Percentiles rank a stretch among this genome's conserved stretches.
Conservation (phyloP, 495 filamentous ascomycete species). For the Rhypophila decipiens region DNA sequence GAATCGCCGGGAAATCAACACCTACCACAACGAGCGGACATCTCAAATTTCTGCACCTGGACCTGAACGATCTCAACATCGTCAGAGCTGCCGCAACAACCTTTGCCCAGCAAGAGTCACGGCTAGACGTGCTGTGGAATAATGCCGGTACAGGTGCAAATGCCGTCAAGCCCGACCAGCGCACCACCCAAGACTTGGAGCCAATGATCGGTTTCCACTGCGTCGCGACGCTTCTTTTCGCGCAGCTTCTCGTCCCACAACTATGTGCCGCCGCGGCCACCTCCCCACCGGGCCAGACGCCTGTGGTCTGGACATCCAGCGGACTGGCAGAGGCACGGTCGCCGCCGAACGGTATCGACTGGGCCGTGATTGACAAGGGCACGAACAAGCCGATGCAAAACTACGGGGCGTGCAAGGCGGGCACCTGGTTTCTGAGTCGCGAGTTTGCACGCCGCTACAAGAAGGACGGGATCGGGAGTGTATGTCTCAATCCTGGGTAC, state of each 20-base stretch:
- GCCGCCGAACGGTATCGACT: slow-evolving; percentile 20
- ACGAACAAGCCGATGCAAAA: not conserved
- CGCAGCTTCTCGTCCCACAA: slow-evolving; percentile 35
- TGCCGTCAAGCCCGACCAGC: slow-evolving; percentile 12
- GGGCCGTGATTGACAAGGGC: slow-evolving; percentile 28
- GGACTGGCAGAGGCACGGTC: slow-evolving; percentile 13
- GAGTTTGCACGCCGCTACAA: slow-evolving; percentile 30
- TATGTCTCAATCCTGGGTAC: slow-evolving; percentile 38
- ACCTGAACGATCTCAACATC: slow-evolving; percentile 15
- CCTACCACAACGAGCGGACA: not conserved
- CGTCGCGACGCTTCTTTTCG: slow-evolving; percentile 18
- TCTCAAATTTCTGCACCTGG: slow-evolving; percentile 19
- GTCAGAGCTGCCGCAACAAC: slow-evolving; percentile 9
- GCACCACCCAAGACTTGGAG: slow-evolving; percentile 30
- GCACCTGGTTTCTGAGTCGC: slow-evolving; percentile 30
- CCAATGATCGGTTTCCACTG: slow-evolving; percentile 30
- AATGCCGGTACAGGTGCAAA: slow-evolving; percentile 31
- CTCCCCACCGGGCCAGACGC: slow-evolving; percentile 22
- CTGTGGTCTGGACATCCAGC: slow-evolving; percentile 38
- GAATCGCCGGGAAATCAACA: not conserved
- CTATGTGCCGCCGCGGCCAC: slow-evolving; percentile 29
- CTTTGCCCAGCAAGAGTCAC: slow-evolving; percentile 15
- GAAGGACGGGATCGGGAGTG: slow-evolving; percentile 28
- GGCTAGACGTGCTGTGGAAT: slow-evolving; percentile 21
- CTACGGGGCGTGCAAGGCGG: slow-evolving; percentile 40